Percentiles rank a stretch among this genome's conserved stretches.
Conservation (phyloP, 2,329 filamentous ascomycete genomes). For the Ophiostoma sp. region DNA sequence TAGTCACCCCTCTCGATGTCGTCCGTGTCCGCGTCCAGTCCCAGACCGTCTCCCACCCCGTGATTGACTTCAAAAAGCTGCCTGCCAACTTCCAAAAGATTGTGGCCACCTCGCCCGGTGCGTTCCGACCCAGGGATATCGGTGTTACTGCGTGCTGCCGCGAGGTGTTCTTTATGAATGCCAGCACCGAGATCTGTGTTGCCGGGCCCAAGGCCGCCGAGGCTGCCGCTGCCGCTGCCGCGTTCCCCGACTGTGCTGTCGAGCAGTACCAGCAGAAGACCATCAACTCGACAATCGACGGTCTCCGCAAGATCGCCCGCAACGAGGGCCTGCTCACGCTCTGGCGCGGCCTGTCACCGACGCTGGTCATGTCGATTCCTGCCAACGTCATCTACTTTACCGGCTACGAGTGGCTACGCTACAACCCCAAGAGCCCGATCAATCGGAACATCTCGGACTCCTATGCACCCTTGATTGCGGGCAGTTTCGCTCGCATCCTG, state of each 20-base stretch:
- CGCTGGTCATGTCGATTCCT: constrained; percentile 86
- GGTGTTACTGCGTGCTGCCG: constrained; percentile 93
- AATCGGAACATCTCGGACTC: constrained; percentile 56
- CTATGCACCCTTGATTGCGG: constrained; percentile 74
- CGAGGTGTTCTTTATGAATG: constrained; percentile 94
- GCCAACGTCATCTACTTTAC: constrained; percentile 98
- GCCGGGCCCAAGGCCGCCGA: constrained; percentile 56
- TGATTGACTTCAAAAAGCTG: constrained; percentile 38
- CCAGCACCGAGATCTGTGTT: constrained; percentile 74
- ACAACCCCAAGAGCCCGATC: constrained; percentile 66
- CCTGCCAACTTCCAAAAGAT: constrained; percentile 52
- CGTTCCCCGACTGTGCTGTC: constrained; percentile 65
- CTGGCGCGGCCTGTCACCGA: constrained; percentile 92
- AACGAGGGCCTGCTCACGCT: constrained; percentile 83
- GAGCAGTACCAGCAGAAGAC: constrained; percentile 78
- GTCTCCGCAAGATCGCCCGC: constrained; percentile 85
- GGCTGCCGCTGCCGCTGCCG: constrained; percentile 46
- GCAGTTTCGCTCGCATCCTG: constrained; percentile 68
- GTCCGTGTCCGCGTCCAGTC: constrained; percentile 93
- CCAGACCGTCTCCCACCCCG: constrained; percentile 48
- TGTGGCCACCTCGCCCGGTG: constrained; percentile 53
- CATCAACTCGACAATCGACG: constrained; percentile 88
- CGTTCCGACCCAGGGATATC: constrained; percentile 70
- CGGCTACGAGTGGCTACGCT: constrained; percentile 91
- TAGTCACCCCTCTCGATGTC: constrained; percentile 92